A percentile compares a stretch with the other conserved stretches of the same genome.
Evolutionary conservation across 495 filamentous ascomycete species (phyloP).

Genomic region (Friedmanniomyces simplex): DNA sequence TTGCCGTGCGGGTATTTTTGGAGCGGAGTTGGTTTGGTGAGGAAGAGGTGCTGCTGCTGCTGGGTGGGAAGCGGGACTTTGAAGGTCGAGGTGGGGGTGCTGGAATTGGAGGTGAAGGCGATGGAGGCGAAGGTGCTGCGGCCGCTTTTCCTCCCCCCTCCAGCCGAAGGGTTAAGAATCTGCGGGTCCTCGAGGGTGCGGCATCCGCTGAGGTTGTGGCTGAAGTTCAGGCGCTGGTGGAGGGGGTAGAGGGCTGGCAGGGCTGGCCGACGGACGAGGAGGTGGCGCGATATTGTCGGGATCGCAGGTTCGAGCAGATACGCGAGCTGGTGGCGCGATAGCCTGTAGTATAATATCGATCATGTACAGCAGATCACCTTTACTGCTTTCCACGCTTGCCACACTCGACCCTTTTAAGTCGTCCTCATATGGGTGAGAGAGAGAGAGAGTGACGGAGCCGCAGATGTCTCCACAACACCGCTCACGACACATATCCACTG

Average conservation of each 20-base stretch:
- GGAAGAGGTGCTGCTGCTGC: slow-evolving; percentile 6
- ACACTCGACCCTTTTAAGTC: too few species aligned
- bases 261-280: slow-evolving; percentile 46
- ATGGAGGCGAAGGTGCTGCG: neutral
- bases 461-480: too few species aligned
- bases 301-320: slow-evolving; percentile 3
- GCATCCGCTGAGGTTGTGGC: slow-evolving; percentile 21
- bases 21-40: slow-evolving; percentile 34
- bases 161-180: neutral
- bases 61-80: neutral
- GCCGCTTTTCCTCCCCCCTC: neutral
- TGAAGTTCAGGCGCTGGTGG: slow-evolving; percentile 36
- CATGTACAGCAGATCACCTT: neutral
- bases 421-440: neutral
- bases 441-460: too few species aligned
- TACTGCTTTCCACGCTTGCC: neutral
- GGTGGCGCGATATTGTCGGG: slow-evolving; percentile 35
- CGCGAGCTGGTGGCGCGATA: neutral
- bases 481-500: neutral
- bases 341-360: neutral
- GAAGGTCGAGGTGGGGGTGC: too few species aligned
- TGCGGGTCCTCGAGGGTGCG: slow-evolving; percentile 4
- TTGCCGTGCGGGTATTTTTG: slow-evolving; percentile 44
- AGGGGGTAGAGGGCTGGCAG: slow-evolving; percentile 38
- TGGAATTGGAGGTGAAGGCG: neutral